Evolutionary conservation across 345 rosid species (phyloP), one percentile per base, ranked within the genome.

Genomic region (Cardamine resedifolia): DNA sequence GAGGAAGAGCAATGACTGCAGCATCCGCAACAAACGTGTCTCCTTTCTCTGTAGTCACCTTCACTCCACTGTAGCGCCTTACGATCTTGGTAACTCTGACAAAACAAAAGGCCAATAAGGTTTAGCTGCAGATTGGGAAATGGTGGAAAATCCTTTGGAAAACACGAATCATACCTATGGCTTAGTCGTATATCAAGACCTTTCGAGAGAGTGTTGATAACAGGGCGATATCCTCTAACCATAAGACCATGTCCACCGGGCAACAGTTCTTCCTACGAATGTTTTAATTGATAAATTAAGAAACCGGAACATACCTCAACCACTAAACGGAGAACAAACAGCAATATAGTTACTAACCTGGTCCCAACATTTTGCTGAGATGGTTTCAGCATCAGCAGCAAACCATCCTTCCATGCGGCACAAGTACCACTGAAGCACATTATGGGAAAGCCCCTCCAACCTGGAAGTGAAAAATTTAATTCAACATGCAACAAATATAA

Each of bases 351-450:
- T 0, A 50, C 74, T 79, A 50, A 82, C 98, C 87, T 90, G 81
- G 79, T 92, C 98, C 99, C 99, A 95, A 77, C 87, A 75, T 77
- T 82, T 88, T 26, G 87, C 81, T 2, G 99, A 92, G 63, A 95
- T 95, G 39, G 94, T 90, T 62, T 95, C 98, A 28, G 99, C 89
- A 81, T 95, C 99, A 49, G 99, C 91, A 78, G 98, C 99, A 82
- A 95, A 95, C 98, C 99, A 92, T 33, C 98, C 98, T 83, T 95
- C 98, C 98, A 95, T 95, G 71, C 97, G 89, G 79, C 99, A 90
- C 59, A 92, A 79, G 78, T 95, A 95, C 99, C 98, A 95, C 61
- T 95, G 98, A 43, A 95, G 93, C 53, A 92, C 98, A 81, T 86
- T 89, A 61, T 85, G 80, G 15, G 85, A 72, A 69, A 90, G 83